Conservation (phyloP, 2,329 filamentous ascomycete genomes). For the Fusarium pseudocircinatum region DNA sequence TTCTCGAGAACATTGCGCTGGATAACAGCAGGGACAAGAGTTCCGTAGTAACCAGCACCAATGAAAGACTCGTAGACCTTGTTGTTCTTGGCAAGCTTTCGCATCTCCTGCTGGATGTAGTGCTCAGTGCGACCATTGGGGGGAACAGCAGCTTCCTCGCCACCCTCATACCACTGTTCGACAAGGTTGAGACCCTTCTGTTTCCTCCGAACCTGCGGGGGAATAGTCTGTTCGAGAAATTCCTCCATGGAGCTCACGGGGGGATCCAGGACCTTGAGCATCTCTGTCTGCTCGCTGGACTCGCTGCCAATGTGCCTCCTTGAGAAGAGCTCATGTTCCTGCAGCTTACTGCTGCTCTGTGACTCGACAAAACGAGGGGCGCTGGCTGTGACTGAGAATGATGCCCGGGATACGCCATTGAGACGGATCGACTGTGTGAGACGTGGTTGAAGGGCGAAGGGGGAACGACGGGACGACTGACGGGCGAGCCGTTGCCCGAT, state of each 20-base stretch:
- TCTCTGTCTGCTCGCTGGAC: conserved; percentile 71
- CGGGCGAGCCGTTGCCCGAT: conserved; percentile 42
- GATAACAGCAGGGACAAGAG: conserved; percentile 86
- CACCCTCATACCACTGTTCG: conserved; percentile 43
- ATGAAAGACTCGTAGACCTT: conserved; percentile 73
- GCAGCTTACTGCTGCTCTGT: conserved; percentile 29
- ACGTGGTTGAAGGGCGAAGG: conserved; percentile 31
- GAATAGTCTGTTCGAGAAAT: conserved; percentile 85
- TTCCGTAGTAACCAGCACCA: conserved; percentile 87
- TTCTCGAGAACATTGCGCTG: conserved; percentile 92
- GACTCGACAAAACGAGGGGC: conserved; percentile 35
- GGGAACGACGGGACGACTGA: conserved; percentile 36
- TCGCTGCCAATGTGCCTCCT: conserved; percentile 88
- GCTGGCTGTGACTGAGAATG: conserved; percentile 30
- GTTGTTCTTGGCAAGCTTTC: conserved; percentile 58
- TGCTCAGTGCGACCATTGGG: conserved; percentile 42
- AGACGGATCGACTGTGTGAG: conserved; percentile 25
- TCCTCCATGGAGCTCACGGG: conserved; percentile 79
- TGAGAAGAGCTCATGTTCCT: conserved; percentile 64
- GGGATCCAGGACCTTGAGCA: conserved; percentile 83
- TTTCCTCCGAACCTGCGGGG: conserved; percentile 68
- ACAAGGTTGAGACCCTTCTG: conserved; percentile 41
- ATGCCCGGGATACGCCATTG: conserved; percentile 22
- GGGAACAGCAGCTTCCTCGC: conserved; percentile 35
- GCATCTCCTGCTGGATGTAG: conserved; percentile 62